Base-by-base conservation (phyloP, 495 filamentous ascomycete species). In the Cercophora samala region DNA sequence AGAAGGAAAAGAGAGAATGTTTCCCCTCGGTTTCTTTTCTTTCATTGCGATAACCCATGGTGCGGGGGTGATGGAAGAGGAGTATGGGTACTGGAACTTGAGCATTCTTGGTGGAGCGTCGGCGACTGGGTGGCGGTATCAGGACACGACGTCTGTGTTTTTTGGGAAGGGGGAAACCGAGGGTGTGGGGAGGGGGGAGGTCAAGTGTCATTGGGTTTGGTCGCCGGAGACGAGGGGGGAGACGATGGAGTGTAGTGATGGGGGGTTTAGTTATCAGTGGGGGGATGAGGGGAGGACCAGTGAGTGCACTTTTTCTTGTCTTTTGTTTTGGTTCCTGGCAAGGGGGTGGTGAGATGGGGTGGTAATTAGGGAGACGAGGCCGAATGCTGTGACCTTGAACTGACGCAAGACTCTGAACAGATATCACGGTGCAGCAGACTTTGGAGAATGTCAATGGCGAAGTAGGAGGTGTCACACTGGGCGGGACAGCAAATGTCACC, bases 1-100 rank as follows among this genome's bases (percentile, higher is more conserved):
- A n/a, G n/a, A n/a, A n/a, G n/a, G n/a, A n/a, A n/a, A n/a, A n/a
- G n/a, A n/a, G n/a, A n/a, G n/a, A n/a, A n/a, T 46, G 37, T 46
- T 46, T 9, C 11, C 37, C 37, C 37, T 46, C 13, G 8, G 5
- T 3, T 46, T 46, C 0, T 11, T 46, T 17, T 46, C 11, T 17
- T 3, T 46, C 13, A 9, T 46, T 17, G 1, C 6, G 2, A 46
- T 2, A 46, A 13, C 6, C 0, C 2, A 0, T 17, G 37, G 37
- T 13, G 37, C 37, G 37, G n/a, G n/a, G n/a, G 37, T 46, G 13
- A 46, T 3, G 13, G 37, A 46, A 46, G 3, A 11, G 0, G 37
- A 62, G 15, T 62, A 62, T 29, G 60, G 60, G 1, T 62, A 62
- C 26, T 62, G 60, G 60, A 62, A 62, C 32, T 25, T 62, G 13